Evolutionary conservation across 345 rosid genomes (phyloP), one percentile per base, ranked within the genome.

Genomic region (Gossypium australe): DNA sequence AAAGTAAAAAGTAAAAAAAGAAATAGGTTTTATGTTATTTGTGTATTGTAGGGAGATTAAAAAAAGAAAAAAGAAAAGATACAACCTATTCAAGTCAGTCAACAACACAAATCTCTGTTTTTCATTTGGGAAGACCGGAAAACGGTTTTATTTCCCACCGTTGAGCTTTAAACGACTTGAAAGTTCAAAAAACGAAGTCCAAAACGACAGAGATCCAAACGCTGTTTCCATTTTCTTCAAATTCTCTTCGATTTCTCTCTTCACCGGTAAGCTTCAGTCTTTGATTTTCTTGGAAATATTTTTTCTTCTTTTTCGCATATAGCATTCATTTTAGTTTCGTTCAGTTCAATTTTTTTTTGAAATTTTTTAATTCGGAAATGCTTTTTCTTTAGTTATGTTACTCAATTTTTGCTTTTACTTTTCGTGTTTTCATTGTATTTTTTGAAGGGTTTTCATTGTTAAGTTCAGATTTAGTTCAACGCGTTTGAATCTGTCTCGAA

Each of bases 401-500:
- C 51, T n/a, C 29, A 53, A 20, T 55, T 14, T 14, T 65, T 8
- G 18, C 3, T 68, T 29, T 48, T 11, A 3, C 1, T 29, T 45
- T 41, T 61, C 49, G 34, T 7, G 27, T 73, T 59, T 56, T 74
- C 16, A 25, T 17, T 72, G 64, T 77, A 5, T 34, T 34, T 34
- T 34, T 5, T 34, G 41, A 34, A 34, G 41, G 41, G 27, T 73
- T 59, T 56, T 74, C 16, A 25, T 22, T 72, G 64, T 77, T 70
- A 16, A 77, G 38, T 58, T 61, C 25, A 61, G 70, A 72, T 74
- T 56, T 8, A 20, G 34, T 24, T 73, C 62, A 75, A 75, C 78
- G 80, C 67, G 34, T 59, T 65, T 66, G 76, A 76, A 78, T 77
- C 78, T 77, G 71, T 59, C 59, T 27, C 52, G 24, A 16, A 49